Percentiles rank a stretch among this genome's conserved stretches.
Evolutionary conservation across 2,329 filamentous ascomycete species (phyloP).

Genomic region (Calonectria fujianensis): DNA sequence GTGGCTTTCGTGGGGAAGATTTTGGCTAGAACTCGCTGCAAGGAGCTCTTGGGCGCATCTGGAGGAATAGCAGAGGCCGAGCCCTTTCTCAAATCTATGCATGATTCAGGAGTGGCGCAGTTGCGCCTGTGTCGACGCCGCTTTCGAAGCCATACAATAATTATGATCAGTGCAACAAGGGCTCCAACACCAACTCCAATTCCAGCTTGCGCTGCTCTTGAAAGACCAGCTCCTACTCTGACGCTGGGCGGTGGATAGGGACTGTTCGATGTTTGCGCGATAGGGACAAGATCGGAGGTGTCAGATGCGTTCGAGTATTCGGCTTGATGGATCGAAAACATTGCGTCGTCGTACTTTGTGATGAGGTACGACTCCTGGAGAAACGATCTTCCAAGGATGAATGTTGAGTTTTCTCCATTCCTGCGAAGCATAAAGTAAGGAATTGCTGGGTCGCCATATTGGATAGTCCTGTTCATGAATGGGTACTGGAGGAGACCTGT

Average conservation of each 20-base stretch:
- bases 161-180: conserved; percentile 54
- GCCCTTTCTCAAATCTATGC: conserved; percentile 61
- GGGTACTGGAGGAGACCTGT: conserved; percentile 70
- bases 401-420: conserved; percentile 70
- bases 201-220: conserved; percentile 65
- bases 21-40: conserved; percentile 62
- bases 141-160: conserved; percentile 57
- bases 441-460: conserved; percentile 66
- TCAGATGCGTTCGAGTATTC: conserved; percentile 67
- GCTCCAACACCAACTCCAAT: conserved; percentile 66
- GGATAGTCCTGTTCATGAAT: conserved; percentile 65
- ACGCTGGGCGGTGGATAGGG: conserved; percentile 65
- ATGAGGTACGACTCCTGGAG: conserved; percentile 81
- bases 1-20: conserved; percentile 62
- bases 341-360: conserved; percentile 72
- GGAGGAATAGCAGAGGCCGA: conserved; percentile 59
- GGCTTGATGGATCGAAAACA: conserved; percentile 75
- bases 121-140: conserved; percentile 55
- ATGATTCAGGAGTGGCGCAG: conserved; percentile 49
- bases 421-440: conserved; percentile 81
- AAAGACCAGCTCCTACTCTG: conserved; percentile 56
- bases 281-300: conserved; percentile 64
- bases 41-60: conserved; percentile 50
- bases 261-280: conserved; percentile 66
- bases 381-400: conserved; percentile 80